Percentiles rank a stretch among this genome's conserved stretches.
phyloP scores from a whole-genome alignment of 768 basidiomycete species.

The Termitomyces bulborhizus region DNA sequence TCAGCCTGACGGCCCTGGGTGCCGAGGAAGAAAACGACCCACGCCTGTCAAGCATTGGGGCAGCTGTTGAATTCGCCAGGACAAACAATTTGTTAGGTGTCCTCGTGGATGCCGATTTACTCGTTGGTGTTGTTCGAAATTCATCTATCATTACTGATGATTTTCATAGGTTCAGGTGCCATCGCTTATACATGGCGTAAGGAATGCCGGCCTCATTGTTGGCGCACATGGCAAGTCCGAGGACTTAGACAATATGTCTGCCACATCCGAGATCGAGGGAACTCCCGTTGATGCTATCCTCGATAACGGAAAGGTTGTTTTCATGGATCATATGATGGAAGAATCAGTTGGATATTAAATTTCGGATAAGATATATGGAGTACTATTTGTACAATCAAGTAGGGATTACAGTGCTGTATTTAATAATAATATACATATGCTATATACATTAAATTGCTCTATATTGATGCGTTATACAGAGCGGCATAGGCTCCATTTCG shows the following conservation, averaged over 20 bases:
- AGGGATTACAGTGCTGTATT: slow-evolving; percentile 2
- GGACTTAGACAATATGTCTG: slow-evolving; percentile 28
- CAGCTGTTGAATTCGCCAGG: slow-evolving; percentile 91
- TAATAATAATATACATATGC: slow-evolving; percentile 11
- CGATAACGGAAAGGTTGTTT: slow-evolving; percentile 57
- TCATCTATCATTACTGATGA: slow-evolving; percentile 8
- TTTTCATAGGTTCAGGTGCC: slow-evolving; percentile 71
- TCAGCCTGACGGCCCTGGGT: slow-evolving; percentile 31
- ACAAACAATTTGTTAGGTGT: slow-evolving; percentile 90
- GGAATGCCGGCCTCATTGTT: slow-evolving; percentile 83
- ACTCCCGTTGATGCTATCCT: slow-evolving; percentile 64
- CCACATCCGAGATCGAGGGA: slow-evolving; percentile 33
- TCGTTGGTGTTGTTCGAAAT: slow-evolving; percentile 48
- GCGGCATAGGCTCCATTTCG: slow-evolving; percentile 61
- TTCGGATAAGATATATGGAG: neutral
- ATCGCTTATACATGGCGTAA: slow-evolving; percentile 81
- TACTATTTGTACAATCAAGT: slow-evolving; percentile 10
- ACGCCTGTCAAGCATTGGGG: slow-evolving; percentile 66
- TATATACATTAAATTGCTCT: slow-evolving; percentile 13
- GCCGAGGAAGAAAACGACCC: slow-evolving; percentile 39
- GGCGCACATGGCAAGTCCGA: slow-evolving; percentile 70
- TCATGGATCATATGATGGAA: slow-evolving; percentile 55
- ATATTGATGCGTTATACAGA: slow-evolving; percentile 65
- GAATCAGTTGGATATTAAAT: slow-evolving; percentile 29
- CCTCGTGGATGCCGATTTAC: slow-evolving; percentile 77